These are phyloP conservation scores for Fusarium redolens DNA, from an alignment of 2,329 filamentous ascomycete species.

Conservation along the genomic window DNA sequence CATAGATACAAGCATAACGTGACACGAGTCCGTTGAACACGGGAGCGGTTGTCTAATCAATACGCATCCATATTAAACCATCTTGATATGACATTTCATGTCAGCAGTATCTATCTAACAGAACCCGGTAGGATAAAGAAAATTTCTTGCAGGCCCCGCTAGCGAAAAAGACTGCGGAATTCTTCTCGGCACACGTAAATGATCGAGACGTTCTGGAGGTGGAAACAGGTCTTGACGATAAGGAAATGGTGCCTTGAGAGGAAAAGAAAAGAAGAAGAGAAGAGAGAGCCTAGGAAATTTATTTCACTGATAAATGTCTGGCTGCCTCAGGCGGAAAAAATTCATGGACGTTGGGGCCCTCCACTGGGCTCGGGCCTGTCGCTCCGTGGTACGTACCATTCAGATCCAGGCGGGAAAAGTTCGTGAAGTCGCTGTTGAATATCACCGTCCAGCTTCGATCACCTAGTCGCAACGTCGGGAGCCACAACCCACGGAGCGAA, in stretches of 20 bases:
- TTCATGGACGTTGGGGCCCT: background rate
- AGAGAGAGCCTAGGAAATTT: conserved; percentile 32
- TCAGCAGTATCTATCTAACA: conserved; percentile 98
- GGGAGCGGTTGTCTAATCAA: background rate
- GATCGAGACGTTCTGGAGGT: conserved; percentile 83
- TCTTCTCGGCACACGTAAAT: conserved; percentile 89
- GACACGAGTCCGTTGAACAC: background rate
- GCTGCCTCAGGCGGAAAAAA: conserved; percentile 45
- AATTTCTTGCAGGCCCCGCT: conserved; percentile 81
- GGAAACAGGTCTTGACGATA: conserved; percentile 88
- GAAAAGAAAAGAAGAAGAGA: conserved; percentile 46
- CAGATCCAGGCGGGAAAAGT: conserved; percentile 41
- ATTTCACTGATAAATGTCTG: conserved; percentile 3
- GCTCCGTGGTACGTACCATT: conserved; percentile 41
- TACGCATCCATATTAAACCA: background rate
- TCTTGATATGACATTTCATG: conserved; percentile 57
- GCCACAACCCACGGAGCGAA: conserved; percentile 19
- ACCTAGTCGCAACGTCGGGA: conserved; percentile 28
- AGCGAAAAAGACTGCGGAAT: conserved; percentile 94
- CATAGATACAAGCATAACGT: too few relatives aligned
- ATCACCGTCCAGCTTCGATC: conserved; percentile 34
- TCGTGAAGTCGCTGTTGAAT: conserved; percentile 40
- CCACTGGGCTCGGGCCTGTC: background rate
- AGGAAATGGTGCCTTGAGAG: conserved; percentile 82
- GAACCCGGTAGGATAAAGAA: conserved; percentile 73